These are phyloP conservation scores for Spathaspora hagerdaliae DNA, from an alignment of 805 yeast genomes.

Conservation along the genomic window DNA sequence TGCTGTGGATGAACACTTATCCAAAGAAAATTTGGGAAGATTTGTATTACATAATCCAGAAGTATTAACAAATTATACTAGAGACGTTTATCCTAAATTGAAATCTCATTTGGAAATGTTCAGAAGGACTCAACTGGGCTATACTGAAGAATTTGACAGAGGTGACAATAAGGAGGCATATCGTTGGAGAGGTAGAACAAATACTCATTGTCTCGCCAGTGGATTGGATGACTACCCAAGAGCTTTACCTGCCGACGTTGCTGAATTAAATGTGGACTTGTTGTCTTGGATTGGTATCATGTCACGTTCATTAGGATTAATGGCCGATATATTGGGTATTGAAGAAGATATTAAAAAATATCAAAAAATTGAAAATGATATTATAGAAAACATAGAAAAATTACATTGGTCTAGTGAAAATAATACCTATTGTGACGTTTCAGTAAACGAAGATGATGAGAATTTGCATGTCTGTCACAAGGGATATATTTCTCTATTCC, in stretches of 20 bases:
- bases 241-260: conserved; percentile 71
- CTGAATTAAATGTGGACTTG: conserved; percentile 87
- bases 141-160: conserved; percentile 66
- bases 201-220: conserved; percentile 81
- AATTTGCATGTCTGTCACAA: conserved; percentile 71
- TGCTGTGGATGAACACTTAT: conserved; percentile 9
- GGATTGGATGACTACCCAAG: conserved; percentile 97
- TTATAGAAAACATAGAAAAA: conserved; percentile 60
- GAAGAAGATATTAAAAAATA: conserved; percentile 57
- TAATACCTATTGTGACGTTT: conserved; percentile 74
- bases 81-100: conserved; percentile 69
- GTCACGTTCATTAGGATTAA: conserved; percentile 74
- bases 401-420: conserved; percentile 77
- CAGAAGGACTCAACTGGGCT: conserved; percentile 75
- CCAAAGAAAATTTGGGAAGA: conserved; percentile 37
- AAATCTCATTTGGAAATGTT: conserved; percentile 82
- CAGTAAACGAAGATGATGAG: conserved; percentile 70
- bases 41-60: conserved; percentile 56
- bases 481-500: conserved; percentile 85
- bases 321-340: conserved; percentile 61
- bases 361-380: conserved; percentile 47
- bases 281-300: conserved; percentile 92
- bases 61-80: conserved; percentile 54
- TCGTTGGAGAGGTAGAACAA: conserved; percentile 92
- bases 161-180: conserved; percentile 55